phyloP scores from a whole-genome alignment of 345 rosid species.

The Arabidopsis thaliana region TAIR10.1 NC_003076.8:14598501-14599000 shows the following conservation, averaged over 20 bases:
- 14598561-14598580: neutral
- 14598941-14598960: too few species aligned
- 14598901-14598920: conserved; percentile 30
- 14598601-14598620: conserved; percentile 42
- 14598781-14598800: conserved; percentile 56
- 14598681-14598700: conserved; percentile 12
- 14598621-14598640: conserved; percentile 5
- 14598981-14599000: too few species aligned
- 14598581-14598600: conserved; percentile 39
- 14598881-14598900: conserved; percentile 43
- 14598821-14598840: conserved; percentile 52
- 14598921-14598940: conserved; percentile 56
- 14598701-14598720: conserved; percentile 17
- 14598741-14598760: conserved; percentile 16
- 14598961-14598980: too few species aligned
- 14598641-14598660: conserved; percentile 11
- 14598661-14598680: conserved; percentile 1
- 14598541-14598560: too few species aligned
- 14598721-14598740: neutral
- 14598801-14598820: conserved; percentile 48
- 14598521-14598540: too few species aligned
- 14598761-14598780: conserved; percentile 48
- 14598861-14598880: conserved; percentile 49
- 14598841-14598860: conserved; percentile 55
- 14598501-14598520: neutral